Percentiles rank a stretch among this genome's conserved stretches.
Conservation (phyloP, 2,329 filamentous ascomycete species). For the Beauveria bassiana region DNA sequence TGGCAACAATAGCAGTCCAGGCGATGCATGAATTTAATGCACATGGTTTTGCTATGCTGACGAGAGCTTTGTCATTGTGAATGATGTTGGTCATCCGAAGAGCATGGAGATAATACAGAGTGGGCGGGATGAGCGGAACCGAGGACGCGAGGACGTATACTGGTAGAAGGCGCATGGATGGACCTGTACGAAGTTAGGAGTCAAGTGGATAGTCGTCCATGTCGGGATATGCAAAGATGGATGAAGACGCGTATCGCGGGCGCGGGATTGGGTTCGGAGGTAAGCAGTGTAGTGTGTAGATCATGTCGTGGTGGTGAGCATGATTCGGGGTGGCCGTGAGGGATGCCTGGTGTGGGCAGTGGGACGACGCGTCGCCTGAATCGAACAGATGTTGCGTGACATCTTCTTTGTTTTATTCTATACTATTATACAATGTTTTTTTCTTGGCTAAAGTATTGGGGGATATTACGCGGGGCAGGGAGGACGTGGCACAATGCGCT, state of each 20-base stretch:
- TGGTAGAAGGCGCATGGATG: too few species aligned
- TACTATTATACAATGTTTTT: too few species aligned
- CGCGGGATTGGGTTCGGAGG: constrained; percentile 1
- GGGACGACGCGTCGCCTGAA: too few species aligned
- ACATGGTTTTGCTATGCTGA: constrained; percentile 1
- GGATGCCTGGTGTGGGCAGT: too few species aligned
- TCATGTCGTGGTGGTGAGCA: neutral
- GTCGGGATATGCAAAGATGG: neutral
- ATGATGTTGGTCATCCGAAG: neutral
- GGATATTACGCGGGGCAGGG: too few species aligned
- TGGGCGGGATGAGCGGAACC: neutral
- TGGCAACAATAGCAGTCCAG: neutral
- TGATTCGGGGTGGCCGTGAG: neutral
- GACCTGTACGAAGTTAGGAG: neutral
- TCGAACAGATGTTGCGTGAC: neutral
- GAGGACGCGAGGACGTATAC: neutral
- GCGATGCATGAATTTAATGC: neutral
- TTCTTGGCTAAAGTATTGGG: too few species aligned
- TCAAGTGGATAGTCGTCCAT: neutral
- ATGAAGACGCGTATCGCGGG: neutral
- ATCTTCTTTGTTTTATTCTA: neutral
- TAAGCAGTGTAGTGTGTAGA: neutral
- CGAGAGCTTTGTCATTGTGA: neutral
- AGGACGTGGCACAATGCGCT: too few species aligned
- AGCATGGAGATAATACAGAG: neutral